phyloP scores from a whole-genome alignment of 1,284 basidiomycete genomes.

The Cryptococcus deneoformans region DNA sequence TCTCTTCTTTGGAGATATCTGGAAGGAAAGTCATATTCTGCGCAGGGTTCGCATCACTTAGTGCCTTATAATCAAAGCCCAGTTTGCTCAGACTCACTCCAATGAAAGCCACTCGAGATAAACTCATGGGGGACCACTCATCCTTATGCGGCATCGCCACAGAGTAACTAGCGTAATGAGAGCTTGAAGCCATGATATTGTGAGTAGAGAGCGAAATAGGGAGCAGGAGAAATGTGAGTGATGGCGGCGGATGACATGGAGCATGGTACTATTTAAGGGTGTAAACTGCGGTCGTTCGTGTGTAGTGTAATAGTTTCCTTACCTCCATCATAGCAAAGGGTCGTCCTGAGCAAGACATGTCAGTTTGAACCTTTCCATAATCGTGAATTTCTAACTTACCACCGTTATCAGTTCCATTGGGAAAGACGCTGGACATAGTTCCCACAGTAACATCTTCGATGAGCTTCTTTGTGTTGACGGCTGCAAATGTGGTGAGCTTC shows the following conservation, averaged over 20 bases:
- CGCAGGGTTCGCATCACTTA: not conserved
- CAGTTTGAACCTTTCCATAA: not conserved
- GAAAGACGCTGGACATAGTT: constrained; percentile 43
- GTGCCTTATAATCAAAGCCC: not conserved
- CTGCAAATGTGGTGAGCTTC: too few relatives aligned
- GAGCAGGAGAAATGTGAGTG: constrained; percentile 60
- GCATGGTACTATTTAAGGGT: constrained; percentile 46
- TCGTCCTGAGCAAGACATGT: constrained; percentile 49
- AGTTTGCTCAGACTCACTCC: constrained; percentile 47
- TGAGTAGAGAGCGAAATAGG: constrained; percentile 62
- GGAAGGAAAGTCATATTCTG: constrained; percentile 41
- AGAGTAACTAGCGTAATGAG: constrained; percentile 57
- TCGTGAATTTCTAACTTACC: not conserved
- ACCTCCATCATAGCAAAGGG: constrained; percentile 65
- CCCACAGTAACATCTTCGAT: constrained; percentile 33
- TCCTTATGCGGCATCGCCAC: constrained; percentile 51
- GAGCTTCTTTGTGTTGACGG: constrained; percentile 20
- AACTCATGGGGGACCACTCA: constrained; percentile 47
- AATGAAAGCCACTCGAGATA: constrained; percentile 57
- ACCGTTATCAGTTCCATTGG: constrained; percentile 23
- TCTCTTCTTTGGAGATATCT: constrained; percentile 21
- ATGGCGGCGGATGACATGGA: constrained; percentile 59
- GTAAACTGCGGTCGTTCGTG: not conserved
- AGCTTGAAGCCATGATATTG: constrained; percentile 56
- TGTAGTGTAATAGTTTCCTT: constrained; percentile 32